Conservation (phyloP, 768 basidiomycete genomes). For the Tubosaeta sp. region DNA sequence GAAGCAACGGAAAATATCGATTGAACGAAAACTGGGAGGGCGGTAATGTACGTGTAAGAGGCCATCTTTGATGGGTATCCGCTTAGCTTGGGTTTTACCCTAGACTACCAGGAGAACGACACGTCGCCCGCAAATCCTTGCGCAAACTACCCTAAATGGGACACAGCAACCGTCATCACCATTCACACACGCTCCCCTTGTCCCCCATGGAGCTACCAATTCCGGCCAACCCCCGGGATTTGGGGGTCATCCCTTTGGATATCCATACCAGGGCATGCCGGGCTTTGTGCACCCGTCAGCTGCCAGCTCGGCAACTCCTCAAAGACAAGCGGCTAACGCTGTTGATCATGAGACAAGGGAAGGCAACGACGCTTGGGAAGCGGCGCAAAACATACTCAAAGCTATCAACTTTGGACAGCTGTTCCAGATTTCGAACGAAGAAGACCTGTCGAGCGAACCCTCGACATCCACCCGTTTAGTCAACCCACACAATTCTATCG, state of each 20-base stretch:
- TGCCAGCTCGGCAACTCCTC: constrained; percentile 3
- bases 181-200: constrained; percentile 55
- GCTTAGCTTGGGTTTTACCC: constrained; percentile 7
- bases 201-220: constrained; percentile 27
- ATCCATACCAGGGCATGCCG: constrained; percentile 27
- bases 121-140: constrained; percentile 64
- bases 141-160: constrained; percentile 27
- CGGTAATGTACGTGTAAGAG: constrained; percentile 54
- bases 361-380: constrained; percentile 67
- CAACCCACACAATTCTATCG: not conserved
- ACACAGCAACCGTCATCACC: constrained; percentile 41
- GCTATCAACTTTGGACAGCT: constrained; percentile 69
- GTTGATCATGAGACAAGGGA: constrained; percentile 35
- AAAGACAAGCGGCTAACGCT: constrained; percentile 9
- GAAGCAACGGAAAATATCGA: constrained; percentile 66
- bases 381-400: constrained; percentile 71
- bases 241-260: constrained; percentile 38
- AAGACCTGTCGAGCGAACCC: constrained; percentile 14
- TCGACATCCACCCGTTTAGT: constrained; percentile 2
- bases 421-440: constrained; percentile 36
- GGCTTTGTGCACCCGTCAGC: not conserved
- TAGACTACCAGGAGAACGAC: constrained; percentile 77
- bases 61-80: not conserved
- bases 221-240: constrained; percentile 33
- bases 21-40: constrained; percentile 79